Percentiles rank a stretch among this genome's conserved stretches.
phyloP scores from a whole-genome alignment of 768 basidiomycete species.

The Termitomyces sp. region DNA sequence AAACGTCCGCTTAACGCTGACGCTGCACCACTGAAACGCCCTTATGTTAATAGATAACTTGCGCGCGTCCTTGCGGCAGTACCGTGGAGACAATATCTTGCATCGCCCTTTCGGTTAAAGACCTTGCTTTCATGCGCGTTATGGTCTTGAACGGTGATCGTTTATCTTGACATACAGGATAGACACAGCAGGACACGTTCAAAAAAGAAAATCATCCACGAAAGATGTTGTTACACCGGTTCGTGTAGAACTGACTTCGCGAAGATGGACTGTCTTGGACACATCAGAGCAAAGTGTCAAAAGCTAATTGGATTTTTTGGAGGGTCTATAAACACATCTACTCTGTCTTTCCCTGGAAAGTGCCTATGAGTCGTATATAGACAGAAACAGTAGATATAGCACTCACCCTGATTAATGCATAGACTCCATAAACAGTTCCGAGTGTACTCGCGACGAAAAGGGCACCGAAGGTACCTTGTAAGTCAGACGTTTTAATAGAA shows the following conservation, averaged over 20 bases:
- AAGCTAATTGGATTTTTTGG: slow-evolving; percentile 3
- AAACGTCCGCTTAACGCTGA: neutral
- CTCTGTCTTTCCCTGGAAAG: slow-evolving; percentile 15
- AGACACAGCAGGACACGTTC: too few relatives aligned
- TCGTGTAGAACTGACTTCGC: neutral
- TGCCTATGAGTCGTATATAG: neutral
- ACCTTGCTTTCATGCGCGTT: neutral
- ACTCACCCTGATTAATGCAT: slow-evolving; percentile 42
- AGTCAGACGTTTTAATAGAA: neutral
- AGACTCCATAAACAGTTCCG: slow-evolving; percentile 49
- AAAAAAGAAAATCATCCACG: neutral
- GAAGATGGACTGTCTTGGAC: neutral
- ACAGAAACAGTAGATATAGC: neutral
- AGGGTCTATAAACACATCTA: slow-evolving; percentile 11
- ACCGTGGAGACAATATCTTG: neutral
- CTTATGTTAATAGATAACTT: too few relatives aligned
- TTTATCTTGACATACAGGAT: neutral
- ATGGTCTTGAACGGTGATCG: neutral
- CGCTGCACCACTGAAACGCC: too few relatives aligned
- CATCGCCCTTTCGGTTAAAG: neutral
- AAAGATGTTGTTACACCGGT: neutral
- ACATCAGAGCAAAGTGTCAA: neutral
- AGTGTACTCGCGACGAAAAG: slow-evolving; percentile 52
- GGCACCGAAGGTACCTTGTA: slow-evolving; percentile 50
- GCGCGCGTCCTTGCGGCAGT: neutral